phyloP scores from a whole-genome alignment of 257 asterid species.

The Lantana camara region DNA sequence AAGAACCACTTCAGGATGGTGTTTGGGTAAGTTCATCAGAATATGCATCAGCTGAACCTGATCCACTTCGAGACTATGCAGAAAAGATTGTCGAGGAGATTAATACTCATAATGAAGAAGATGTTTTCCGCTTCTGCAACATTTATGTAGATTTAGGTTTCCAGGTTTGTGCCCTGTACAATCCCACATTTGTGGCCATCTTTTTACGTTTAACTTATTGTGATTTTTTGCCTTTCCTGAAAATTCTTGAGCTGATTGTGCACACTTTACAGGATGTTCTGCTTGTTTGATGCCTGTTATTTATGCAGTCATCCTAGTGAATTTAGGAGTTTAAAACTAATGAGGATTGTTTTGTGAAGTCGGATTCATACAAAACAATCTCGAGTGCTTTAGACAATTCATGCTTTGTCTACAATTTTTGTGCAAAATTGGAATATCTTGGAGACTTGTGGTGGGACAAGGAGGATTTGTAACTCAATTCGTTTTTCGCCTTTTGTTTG shows the following conservation, averaged over 20 bases:
- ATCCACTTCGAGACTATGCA: constrained; percentile 87
- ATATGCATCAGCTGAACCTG: constrained; percentile 81
- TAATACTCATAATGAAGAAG: constrained; percentile 70
- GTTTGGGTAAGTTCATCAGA: constrained; percentile 69
- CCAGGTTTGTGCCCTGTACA: constrained; percentile 55
- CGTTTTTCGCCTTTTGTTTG: not conserved
- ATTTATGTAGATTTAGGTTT: constrained; percentile 72
- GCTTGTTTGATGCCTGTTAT: not conserved
- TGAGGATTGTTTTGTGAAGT: not conserved
- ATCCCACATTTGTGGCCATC: not conserved
- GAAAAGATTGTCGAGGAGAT: constrained; percentile 78
- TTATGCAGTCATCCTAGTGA: not conserved
- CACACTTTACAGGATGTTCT: not conserved
- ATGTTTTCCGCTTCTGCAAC: constrained; percentile 81
- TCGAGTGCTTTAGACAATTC: too few species aligned
- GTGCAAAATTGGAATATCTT: too few species aligned
- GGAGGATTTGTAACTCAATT: not conserved
- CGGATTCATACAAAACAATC: too few species aligned
- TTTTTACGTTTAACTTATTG: constrained; percentile 1
- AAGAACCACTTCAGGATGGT: constrained; percentile 57
- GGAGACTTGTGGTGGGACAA: not conserved
- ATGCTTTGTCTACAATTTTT: too few species aligned
- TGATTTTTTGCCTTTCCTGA: not conserved
- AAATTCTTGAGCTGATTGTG: not conserved
- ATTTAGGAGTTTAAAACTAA: not conserved